phyloP scores from a whole-genome alignment of 1,139 yeast species.

The Suhomyces bolitotheri region DNA sequence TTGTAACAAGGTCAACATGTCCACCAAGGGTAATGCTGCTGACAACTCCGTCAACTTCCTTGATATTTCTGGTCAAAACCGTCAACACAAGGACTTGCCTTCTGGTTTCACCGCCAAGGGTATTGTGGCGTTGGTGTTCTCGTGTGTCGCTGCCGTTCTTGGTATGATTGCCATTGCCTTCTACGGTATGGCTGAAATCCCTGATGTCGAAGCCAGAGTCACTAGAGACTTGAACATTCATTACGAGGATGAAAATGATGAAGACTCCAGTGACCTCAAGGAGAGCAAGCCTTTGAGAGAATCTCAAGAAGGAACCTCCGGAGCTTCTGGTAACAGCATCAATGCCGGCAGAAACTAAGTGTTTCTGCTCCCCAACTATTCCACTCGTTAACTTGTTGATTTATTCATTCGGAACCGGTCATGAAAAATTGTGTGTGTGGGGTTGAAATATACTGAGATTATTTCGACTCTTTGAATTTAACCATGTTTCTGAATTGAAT shows the following conservation, averaged over 20 bases:
- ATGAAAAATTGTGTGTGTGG: conserved; percentile 19
- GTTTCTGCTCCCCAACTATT: not conserved
- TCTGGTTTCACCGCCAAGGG: conserved; percentile 89
- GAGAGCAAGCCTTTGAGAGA: conserved; percentile 11
- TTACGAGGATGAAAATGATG: conserved; percentile 19
- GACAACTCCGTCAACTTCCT: conserved; percentile 61
- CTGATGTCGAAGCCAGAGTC: conserved; percentile 55
- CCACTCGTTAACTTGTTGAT: not conserved
- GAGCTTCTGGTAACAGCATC: conserved; percentile 5
- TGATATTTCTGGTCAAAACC: conserved; percentile 71
- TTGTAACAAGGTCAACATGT: conserved; percentile 20
- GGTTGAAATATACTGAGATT: conserved; percentile 12
- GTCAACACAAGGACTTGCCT: conserved; percentile 67
- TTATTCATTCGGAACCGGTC: conserved; percentile 6
- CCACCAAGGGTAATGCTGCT: conserved; percentile 77
- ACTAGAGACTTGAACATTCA: conserved; percentile 51
- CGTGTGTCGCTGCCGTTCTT: conserved; percentile 72
- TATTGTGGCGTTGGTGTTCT: conserved; percentile 80
- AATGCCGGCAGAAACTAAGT: conserved; percentile 5
- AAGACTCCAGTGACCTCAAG: conserved; percentile 2
- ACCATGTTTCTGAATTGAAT: too few relatives aligned
- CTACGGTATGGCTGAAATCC: conserved; percentile 78
- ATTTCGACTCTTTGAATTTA: conserved; percentile 11
- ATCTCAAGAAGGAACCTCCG: conserved; percentile 8
- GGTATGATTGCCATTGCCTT: conserved; percentile 76